A percentile compares a stretch with the other conserved stretches of the same genome.
phyloP scores from a whole-genome alignment of 495 filamentous ascomycete species.

The Hypoxylon cercidicola region DNA sequence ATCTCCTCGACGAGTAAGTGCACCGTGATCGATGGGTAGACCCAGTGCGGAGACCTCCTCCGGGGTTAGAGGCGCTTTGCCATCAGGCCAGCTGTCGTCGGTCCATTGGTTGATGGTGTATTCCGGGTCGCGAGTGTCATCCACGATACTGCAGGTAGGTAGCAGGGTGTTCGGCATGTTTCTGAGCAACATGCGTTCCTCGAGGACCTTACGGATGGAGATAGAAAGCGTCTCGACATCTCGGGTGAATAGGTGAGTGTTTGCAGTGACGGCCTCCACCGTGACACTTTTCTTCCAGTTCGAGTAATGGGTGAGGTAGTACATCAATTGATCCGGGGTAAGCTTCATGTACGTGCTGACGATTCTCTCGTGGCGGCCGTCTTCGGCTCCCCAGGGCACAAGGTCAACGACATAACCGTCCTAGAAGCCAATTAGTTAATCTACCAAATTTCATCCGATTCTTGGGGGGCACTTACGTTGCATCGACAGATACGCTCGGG shows the following conservation, averaged over 20 bases:
- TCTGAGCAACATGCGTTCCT: constrained; percentile 26
- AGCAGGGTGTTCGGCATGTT: not conserved
- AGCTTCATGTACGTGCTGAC: constrained; percentile 54
- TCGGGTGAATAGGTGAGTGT: constrained; percentile 29
- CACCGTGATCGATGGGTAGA: not conserved
- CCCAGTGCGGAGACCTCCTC: not conserved
- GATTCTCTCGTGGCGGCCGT: constrained; percentile 42
- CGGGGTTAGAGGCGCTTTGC: constrained; percentile 5
- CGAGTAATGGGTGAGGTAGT: constrained; percentile 45
- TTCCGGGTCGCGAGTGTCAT: constrained; percentile 16
- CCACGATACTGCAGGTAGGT: constrained; percentile 31
- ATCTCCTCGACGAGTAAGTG: constrained; percentile 8
- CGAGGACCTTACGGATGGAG: constrained; percentile 32
- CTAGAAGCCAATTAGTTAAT: constrained; percentile 24
- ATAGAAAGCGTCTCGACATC: constrained; percentile 39
- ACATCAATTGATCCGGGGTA: constrained; percentile 47
- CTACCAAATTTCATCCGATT: not conserved
- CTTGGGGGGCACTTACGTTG: constrained; percentile 30
- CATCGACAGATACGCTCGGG: constrained; percentile 40
- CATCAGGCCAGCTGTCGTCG: constrained; percentile 17
- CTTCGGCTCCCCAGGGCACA: constrained; percentile 50
- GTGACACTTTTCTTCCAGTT: constrained; percentile 45
- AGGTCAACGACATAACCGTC: constrained; percentile 36
- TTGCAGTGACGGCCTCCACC: constrained; percentile 31
- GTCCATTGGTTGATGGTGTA: not conserved